Evolutionary conservation across 2,329 filamentous ascomycete genomes (phyloP).

Genomic region (Penicillium griseofulvum): DNA sequence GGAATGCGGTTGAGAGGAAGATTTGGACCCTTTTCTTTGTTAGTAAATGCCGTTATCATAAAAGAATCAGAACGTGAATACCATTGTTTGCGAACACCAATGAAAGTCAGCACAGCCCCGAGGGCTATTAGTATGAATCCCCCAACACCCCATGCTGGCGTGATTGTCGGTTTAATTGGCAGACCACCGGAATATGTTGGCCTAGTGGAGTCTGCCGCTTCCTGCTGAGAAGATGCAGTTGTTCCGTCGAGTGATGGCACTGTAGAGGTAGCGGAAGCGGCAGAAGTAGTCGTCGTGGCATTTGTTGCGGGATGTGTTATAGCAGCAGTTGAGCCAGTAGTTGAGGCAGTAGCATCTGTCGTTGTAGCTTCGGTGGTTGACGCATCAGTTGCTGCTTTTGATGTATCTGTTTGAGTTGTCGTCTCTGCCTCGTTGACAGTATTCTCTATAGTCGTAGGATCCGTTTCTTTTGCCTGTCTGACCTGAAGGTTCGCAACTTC

Average conservation of each 20-base stretch:
- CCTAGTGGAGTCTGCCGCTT: conserved; percentile 17
- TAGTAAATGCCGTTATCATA: conserved; percentile 7
- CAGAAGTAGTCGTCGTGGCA: conserved; percentile 10
- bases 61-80: conserved; percentile 19
- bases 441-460: conserved; percentile 2
- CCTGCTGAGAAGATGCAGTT: conserved; percentile 4
- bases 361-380: conserved; percentile 9
- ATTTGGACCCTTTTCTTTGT: conserved; percentile 59
- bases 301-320: conserved; percentile 4
- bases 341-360: conserved; percentile 10
- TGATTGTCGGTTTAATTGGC: conserved; percentile 71
- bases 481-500: neutral
- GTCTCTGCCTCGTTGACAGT: conserved; percentile 3
- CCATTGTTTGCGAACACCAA: conserved; percentile 80
- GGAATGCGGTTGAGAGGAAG: conserved; percentile 74
- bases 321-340: neutral
- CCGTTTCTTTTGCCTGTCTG: neutral
- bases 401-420: conserved; percentile 11
- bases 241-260: conserved; percentile 27
- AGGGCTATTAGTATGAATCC: conserved; percentile 72
- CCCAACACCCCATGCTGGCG: conserved; percentile 75
- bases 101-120: conserved; percentile 68
- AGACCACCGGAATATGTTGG: conserved; percentile 45
- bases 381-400: conserved; percentile 12
- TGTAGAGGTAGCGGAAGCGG: conserved; percentile 20